These are phyloP conservation scores for Phialophora expanda DNA, from an alignment of 2,329 filamentous ascomycete genomes.

Conservation along the genomic window DNA sequence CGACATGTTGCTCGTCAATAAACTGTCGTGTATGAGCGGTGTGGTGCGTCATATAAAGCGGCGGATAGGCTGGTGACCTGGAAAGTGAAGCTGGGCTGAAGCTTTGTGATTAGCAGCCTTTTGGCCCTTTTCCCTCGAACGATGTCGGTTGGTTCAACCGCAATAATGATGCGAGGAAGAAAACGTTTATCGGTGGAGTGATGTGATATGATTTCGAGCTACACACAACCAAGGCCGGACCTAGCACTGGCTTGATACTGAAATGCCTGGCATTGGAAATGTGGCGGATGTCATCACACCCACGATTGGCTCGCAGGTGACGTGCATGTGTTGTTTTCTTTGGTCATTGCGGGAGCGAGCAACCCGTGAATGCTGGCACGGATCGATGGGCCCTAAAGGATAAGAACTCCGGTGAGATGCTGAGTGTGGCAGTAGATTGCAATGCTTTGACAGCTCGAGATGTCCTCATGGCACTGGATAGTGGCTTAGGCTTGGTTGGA, in stretches of 20 bases:
- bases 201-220: constrained; percentile 6
- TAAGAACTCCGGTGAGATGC: neutral
- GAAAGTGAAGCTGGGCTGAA: neutral
- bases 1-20: constrained; percentile 5
- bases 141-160: neutral
- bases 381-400: constrained; percentile 1
- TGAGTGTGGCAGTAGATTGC: neutral
- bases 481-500: neutral
- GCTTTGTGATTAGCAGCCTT: neutral
- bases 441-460: neutral
- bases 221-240: constrained; percentile 4
- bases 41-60: neutral
- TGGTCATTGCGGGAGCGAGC: neutral
- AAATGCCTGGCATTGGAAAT: constrained; percentile 21
- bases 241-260: constrained; percentile 8
- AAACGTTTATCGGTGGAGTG: neutral
- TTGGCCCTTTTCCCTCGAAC: neutral
- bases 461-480: neutral
- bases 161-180: neutral
- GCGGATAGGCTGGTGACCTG: neutral
- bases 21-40: neutral
- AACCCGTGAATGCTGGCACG: neutral
- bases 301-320: constrained; percentile 12
- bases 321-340: constrained; percentile 6
- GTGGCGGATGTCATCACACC: constrained; percentile 13